phyloP scores from a whole-genome alignment of 2,329 filamentous ascomycete species.

The Neobulgaria alba region DNA sequence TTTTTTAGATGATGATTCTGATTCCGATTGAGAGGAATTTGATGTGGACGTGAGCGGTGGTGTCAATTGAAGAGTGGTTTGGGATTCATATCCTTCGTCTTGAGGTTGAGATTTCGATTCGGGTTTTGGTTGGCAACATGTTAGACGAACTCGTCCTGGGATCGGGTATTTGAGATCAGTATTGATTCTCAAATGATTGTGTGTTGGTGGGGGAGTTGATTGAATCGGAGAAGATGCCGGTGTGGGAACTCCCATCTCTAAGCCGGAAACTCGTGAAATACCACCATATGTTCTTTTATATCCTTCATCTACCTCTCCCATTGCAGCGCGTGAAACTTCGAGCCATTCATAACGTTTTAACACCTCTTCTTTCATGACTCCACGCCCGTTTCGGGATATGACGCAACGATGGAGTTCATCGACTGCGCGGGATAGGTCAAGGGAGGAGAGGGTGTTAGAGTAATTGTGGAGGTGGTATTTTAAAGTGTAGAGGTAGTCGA shows the following conservation, averaged over 20 bases:
- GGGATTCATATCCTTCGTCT: neutral
- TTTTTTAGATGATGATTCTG: neutral
- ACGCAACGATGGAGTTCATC: constrained; percentile 54
- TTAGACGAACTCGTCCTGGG: neutral
- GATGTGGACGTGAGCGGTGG: too few relatives aligned
- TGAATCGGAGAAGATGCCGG: too few relatives aligned
- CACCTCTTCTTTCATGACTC: constrained; percentile 43
- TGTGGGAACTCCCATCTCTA: constrained; percentile 27
- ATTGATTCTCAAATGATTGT: neutral
- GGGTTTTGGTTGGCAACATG: too few relatives aligned
- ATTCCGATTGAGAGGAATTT: neutral
- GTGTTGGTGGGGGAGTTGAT: too few relatives aligned
- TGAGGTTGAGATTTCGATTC: neutral
- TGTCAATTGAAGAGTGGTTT: too few relatives aligned
- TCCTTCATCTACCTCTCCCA: constrained; percentile 47
- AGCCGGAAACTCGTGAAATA: constrained; percentile 35
- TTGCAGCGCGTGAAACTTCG: constrained; percentile 40
- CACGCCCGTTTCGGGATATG: constrained; percentile 41
- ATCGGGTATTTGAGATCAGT: neutral
- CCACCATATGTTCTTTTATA: constrained; percentile 50
- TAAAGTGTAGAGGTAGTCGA: constrained; percentile 57
- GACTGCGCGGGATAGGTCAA: constrained; percentile 47
- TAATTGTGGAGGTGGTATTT: constrained; percentile 52
- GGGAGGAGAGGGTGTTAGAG: constrained; percentile 34
- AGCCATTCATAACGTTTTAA: constrained; percentile 49